A percentile compares a stretch with the other conserved stretches of the same genome.
phyloP scores from a whole-genome alignment of 2,329 filamentous ascomycete species.

The Fusarium illudens region DNA sequence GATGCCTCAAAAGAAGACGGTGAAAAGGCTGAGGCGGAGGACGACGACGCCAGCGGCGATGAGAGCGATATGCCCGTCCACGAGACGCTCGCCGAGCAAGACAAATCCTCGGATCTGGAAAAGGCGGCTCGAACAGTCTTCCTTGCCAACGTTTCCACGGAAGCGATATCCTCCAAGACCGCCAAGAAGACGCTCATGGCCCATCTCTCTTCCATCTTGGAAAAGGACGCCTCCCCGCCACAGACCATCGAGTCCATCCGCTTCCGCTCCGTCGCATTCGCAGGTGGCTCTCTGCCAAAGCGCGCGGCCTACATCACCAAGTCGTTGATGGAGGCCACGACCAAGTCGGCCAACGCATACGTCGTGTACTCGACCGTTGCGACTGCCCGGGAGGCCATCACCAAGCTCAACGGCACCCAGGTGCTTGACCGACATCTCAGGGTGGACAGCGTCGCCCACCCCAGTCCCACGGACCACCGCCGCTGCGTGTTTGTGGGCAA shows the following conservation, averaged over 20 bases:
- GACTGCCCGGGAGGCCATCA: slow-evolving; percentile 79
- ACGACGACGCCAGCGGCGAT: slow-evolving; percentile 56
- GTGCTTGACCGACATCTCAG: slow-evolving; percentile 88
- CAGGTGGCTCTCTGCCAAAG: slow-evolving; percentile 80
- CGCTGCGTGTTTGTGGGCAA: slow-evolving; percentile 98
- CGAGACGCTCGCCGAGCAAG: slow-evolving; percentile 63
- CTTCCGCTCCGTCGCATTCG: slow-evolving; percentile 92
- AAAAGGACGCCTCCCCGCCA: slow-evolving; percentile 57
- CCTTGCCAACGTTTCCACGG: slow-evolving; percentile 86
- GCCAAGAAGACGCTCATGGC: slow-evolving; percentile 79
- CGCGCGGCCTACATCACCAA: slow-evolving; percentile 94
- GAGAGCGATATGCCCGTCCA: slow-evolving; percentile 60
- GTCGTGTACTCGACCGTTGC: slow-evolving; percentile 81
- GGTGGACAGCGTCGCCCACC: slow-evolving; percentile 91
- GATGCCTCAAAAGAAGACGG: slow-evolving; percentile 41
- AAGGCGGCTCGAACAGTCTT: slow-evolving; percentile 93
- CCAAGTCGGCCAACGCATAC: slow-evolving; percentile 93
- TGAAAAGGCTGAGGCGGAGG: slow-evolving; percentile 50
- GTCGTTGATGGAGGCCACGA: slow-evolving; percentile 88
- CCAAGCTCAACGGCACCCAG: slow-evolving; percentile 82
- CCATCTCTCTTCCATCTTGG: slow-evolving; percentile 81
- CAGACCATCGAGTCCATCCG: slow-evolving; percentile 90
- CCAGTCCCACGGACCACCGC: slow-evolving; percentile 80
- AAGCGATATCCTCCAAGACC: slow-evolving; percentile 82
- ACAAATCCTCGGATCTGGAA: slow-evolving; percentile 72